A percentile compares a stretch with the other conserved stretches of the same genome.
Evolutionary conservation across 169 alveolate species (phyloP).

Genomic region (Plasmodium inui): DNA sequence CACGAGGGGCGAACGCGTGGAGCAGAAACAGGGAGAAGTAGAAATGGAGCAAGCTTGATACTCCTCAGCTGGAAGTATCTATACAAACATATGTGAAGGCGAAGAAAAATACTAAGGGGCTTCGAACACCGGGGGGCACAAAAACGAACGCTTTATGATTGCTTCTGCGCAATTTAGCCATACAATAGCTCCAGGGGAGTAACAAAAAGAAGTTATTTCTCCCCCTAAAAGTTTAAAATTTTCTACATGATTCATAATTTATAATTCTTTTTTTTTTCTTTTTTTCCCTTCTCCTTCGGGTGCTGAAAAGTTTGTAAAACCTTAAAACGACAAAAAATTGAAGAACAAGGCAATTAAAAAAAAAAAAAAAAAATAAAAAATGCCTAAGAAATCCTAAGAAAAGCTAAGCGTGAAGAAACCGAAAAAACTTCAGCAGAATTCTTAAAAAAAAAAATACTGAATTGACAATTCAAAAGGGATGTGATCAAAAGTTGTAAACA

Average conservation of each 20-base stretch:
- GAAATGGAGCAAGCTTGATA: background rate
- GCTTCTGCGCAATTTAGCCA: background rate
- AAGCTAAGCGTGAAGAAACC: background rate
- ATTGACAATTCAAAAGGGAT: constrained; percentile 37
- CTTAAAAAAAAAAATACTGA: constrained; percentile 5
- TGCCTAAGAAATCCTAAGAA: background rate
- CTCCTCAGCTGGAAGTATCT: background rate
- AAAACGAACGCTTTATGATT: background rate
- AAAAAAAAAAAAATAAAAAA: background rate
- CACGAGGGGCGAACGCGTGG: background rate
- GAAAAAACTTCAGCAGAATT: background rate
- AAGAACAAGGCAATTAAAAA: background rate
- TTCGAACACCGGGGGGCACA: background rate
- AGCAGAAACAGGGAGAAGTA: background rate
- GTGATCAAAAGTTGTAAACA: constrained; percentile 21
- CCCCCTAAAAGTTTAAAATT: background rate
- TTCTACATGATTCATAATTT: background rate
- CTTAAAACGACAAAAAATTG: background rate
- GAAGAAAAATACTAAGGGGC: background rate
- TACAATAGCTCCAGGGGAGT: background rate
- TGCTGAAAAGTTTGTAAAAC: constrained; percentile 4
- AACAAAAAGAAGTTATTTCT: background rate
- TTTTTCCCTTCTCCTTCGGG: background rate
- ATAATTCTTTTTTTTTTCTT: background rate
- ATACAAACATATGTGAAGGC: background rate